Evolutionary conservation across 2,329 filamentous ascomycete genomes (phyloP).

Genomic region (Cytospora piceicola): DNA sequence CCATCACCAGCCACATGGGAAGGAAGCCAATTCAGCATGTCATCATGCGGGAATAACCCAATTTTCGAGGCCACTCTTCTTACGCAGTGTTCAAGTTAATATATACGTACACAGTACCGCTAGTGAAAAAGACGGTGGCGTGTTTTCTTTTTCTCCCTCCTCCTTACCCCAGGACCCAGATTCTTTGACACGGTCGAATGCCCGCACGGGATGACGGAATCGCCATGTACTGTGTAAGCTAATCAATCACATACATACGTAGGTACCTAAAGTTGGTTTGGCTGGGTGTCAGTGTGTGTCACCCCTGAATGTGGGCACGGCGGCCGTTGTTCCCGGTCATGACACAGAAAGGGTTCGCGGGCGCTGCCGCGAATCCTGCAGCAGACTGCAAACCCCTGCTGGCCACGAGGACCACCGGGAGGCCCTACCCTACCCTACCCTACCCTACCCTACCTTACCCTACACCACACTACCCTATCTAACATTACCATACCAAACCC

Average conservation of each 20-base stretch:
- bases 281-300: slow-evolving; percentile 12
- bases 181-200: background rate
- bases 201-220: background rate
- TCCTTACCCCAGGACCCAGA: background rate
- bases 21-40: background rate
- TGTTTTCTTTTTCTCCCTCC: too few relatives aligned
- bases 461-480: background rate
- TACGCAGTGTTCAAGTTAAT: background rate
- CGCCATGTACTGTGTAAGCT: background rate
- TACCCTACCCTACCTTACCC: background rate
- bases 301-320: slow-evolving; percentile 27
- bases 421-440: background rate
- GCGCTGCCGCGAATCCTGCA: slow-evolving; percentile 30
- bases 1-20: background rate
- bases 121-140: background rate
- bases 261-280: background rate
- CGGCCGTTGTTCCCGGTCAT: slow-evolving; percentile 23
- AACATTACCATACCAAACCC: background rate
- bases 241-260: background rate
- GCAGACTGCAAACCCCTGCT: slow-evolving; percentile 26
- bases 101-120: too few relatives aligned
- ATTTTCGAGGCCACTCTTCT: background rate
- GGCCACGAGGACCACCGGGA: slow-evolving; percentile 23
- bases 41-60: background rate
- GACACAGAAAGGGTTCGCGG: slow-evolving; percentile 27